Conservation (phyloP, 371 early-diverging fungal genomes). For the Pancytospora philotis region DNA sequence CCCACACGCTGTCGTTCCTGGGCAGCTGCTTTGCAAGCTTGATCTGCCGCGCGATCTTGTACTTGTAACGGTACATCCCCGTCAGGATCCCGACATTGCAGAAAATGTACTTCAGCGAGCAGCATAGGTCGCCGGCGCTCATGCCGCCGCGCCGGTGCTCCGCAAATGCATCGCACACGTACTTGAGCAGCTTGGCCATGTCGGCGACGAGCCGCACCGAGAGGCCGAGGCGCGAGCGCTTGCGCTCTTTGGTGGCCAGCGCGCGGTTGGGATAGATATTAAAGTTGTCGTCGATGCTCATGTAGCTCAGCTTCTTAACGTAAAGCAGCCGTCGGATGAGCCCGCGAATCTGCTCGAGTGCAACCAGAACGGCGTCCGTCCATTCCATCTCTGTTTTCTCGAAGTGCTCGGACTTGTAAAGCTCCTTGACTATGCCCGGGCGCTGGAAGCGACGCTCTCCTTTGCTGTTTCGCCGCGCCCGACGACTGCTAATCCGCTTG, state of each 20-base stretch:
- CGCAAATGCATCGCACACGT: constrained; percentile 71
- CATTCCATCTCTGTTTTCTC: no score
- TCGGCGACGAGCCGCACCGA: constrained; percentile 86
- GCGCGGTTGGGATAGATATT: constrained; percentile 56
- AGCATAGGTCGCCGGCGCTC: constrained; percentile 47
- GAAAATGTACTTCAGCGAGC: constrained; percentile 90
- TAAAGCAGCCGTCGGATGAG: no score
- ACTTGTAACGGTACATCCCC: constrained; percentile 99
- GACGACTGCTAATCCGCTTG: no score
- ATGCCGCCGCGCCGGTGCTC: constrained; percentile 58
- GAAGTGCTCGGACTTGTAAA: no score
- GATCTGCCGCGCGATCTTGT: constrained; percentile 89
- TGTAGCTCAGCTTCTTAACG: no score
- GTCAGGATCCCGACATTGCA: constrained; percentile 95
- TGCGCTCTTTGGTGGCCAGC: constrained; percentile 95
- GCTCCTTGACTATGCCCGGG: no score
- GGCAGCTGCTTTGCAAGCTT: constrained; percentile 55
- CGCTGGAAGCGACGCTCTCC: no score
- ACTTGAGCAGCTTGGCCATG: constrained; percentile 84
- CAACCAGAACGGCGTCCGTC: no score
- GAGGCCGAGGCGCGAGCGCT: constrained; percentile 92
- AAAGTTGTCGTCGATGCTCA: not conserved
- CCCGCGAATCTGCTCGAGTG: no score
- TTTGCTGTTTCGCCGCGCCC: no score
- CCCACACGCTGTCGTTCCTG: constrained; percentile 73